phyloP scores from a whole-genome alignment of 208 protist species.

The Trypanosoma scelopori region DNA sequence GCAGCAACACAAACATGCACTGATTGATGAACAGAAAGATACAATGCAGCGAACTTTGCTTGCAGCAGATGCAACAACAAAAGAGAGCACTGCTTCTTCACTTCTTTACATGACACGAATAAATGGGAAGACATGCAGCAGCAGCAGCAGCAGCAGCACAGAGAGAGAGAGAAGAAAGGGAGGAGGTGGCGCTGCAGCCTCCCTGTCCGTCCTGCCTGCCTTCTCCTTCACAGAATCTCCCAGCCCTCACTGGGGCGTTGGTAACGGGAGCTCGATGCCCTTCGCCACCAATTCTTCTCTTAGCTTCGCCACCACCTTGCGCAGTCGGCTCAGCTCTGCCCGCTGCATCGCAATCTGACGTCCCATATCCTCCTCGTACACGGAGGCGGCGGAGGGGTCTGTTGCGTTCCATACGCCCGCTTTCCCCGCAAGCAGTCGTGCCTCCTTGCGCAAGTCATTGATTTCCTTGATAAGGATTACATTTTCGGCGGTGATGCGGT shows the following conservation, averaged over 20 bases:
- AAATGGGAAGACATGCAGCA: neutral
- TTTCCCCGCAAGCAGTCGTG: slow-evolving; percentile 78
- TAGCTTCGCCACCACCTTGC: slow-evolving; percentile 56
- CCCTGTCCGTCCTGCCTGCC: neutral
- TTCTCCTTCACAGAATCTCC: too few relatives aligned
- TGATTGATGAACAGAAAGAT: too few relatives aligned
- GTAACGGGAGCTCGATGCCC: slow-evolving; percentile 55
- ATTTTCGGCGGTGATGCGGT: slow-evolving; percentile 95
- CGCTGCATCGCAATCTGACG: slow-evolving; percentile 90
- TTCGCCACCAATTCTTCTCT: slow-evolving; percentile 68
- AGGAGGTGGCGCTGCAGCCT: neutral
- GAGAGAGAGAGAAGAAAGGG: slow-evolving; percentile 4
- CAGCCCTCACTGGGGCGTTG: slow-evolving; percentile 8
- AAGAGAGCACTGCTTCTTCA: too few relatives aligned
- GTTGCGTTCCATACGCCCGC: slow-evolving; percentile 53
- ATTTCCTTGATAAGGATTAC: slow-evolving; percentile 95
- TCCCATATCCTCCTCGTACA: slow-evolving; percentile 62
- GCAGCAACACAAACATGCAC: neutral
- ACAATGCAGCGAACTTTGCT: neutral
- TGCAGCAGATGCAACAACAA: too few relatives aligned
- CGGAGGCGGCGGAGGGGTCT: slow-evolving; percentile 50
- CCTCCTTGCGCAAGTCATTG: slow-evolving; percentile 96
- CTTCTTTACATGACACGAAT: slow-evolving; percentile 8
- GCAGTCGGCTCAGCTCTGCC: slow-evolving; percentile 78
- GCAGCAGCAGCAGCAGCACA: too few relatives aligned